Conservation (phyloP, 495 filamentous ascomycete species). For the Recurvomyces mirabilis region DNA sequence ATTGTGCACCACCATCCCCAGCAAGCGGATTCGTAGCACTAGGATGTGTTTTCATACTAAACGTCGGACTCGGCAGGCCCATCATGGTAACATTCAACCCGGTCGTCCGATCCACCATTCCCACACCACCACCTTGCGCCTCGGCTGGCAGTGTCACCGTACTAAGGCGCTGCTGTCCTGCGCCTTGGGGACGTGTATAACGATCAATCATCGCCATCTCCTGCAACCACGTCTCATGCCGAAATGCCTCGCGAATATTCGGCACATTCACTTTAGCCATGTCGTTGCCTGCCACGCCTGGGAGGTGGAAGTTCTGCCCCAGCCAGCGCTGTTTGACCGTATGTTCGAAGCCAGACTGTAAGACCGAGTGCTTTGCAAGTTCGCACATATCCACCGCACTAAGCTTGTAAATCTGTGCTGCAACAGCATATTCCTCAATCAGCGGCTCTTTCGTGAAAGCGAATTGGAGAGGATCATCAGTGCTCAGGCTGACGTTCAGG, state of each 20-base stretch:
- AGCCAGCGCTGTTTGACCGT: conserved; percentile 84
- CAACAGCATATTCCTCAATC: conserved; percentile 96
- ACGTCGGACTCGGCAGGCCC: conserved; percentile 22
- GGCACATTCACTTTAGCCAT: conserved; percentile 95
- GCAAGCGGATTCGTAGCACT: conserved; percentile 15
- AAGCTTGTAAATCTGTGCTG: conserved; percentile 96
- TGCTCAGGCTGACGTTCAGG: conserved; percentile 89
- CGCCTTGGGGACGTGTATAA: conserved; percentile 12
- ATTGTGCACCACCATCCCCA: neutral
- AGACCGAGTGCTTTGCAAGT: conserved; percentile 86
- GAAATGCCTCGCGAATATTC: conserved; percentile 77
- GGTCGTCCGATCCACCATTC: neutral
- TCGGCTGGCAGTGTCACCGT: conserved; percentile 8
- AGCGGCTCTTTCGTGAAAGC: conserved; percentile 97
- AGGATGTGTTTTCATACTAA: conserved; percentile 23
- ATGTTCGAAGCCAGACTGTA: conserved; percentile 87
- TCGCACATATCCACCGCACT: conserved; percentile 98
- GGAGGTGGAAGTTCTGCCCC: conserved; percentile 57
- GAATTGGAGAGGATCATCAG: conserved; percentile 94
- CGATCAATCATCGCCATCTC: conserved; percentile 59
- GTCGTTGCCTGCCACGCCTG: conserved; percentile 70
- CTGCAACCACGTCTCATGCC: conserved; percentile 69
- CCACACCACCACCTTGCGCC: no score
- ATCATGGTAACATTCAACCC: neutral
- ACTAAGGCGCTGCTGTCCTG: conserved; percentile 10